Evolutionary conservation across 1,139 yeast species (phyloP), one percentile per base, ranked within the genome.

Genomic region (Fermentozyma sake): DNA sequence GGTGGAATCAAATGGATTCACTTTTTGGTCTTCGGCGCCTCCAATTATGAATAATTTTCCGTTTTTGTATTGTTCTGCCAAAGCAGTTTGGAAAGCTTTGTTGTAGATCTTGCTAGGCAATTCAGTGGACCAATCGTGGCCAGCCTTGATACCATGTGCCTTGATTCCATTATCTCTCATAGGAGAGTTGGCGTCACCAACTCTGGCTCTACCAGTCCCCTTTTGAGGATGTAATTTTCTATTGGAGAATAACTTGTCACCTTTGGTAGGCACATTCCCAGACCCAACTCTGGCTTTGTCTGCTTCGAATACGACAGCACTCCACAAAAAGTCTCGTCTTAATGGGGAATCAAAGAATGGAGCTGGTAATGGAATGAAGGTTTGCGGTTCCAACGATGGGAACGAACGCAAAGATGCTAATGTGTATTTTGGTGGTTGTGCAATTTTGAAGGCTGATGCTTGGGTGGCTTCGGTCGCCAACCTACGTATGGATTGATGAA

Each of bases 171-270:
- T 87, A 49, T 78, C 79, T 60, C 95, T 76, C 31, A 79, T 83
- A 24, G 98, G 98, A 13, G 96, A 85, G 46, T 91, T 91, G 34
- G 86, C 87, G 59, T 87, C 96, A 63, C 98, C 99, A 35, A 78
- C 81, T 68, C 99, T 81, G 32, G 99, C 99, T 38, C 74, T 71
- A 58, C 99, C 99, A 11, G 87, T 64, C 39, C 98, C 97, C 61
- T 91, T 91, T 59, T 91, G 98, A 14, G 87, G 86, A 30, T 78
- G 69, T 42, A 91, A 67, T 55, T 91, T 91, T 49, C 75, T 72
- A 55, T 93, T 76, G 15, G 95, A 83, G 55, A 75, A 89, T 32
- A 91, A 89, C 61, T 82, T 82, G 46, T 86, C 94, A 24, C 85
- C 75, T 55, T 95, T 81, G 33, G 91, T 83, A 23, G 83, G 79